phyloP scores from a whole-genome alignment of 371 early-diverging fungal species.

The Rozella allomycis region DNA sequence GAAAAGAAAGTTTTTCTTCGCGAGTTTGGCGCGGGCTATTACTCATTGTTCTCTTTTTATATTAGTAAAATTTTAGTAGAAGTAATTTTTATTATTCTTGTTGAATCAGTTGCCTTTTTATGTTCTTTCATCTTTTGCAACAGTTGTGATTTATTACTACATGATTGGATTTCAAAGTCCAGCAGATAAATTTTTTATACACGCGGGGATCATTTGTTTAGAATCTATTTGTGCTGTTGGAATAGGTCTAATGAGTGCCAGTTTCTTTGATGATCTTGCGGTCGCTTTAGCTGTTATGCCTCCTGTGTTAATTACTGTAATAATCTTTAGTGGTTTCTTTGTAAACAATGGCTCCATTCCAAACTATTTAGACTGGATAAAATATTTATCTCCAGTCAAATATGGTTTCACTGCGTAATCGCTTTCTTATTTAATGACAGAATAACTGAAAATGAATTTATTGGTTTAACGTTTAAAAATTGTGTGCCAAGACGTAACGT shows the following conservation, averaged over 20 bases:
- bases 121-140: conserved; percentile 18
- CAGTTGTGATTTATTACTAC: conserved; percentile 23
- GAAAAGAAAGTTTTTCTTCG: background rate
- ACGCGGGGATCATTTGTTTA: conserved; percentile 1
- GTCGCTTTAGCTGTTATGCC: conserved; percentile 1
- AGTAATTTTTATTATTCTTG: conserved; percentile 2
- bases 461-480: too few species aligned
- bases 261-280: conserved; percentile 11
- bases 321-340: conserved; percentile 31
- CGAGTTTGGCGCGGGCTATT: background rate
- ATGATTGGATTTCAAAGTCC: conserved; percentile 23
- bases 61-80: conserved; percentile 15
- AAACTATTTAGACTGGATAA: conserved; percentile 13
- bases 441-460: too few species aligned
- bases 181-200: conserved; percentile 21
- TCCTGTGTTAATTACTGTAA: background rate
- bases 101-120: conserved; percentile 27
- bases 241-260: conserved; percentile 27
- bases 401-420: too few species aligned
- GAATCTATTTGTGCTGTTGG: conserved; percentile 15
- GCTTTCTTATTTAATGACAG: too few species aligned
- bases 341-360: conserved; percentile 36
- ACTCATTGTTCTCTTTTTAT: background rate
- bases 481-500: too few species aligned
- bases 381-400: background rate